Conservation (phyloP, 352 stramenopile genomes). For the Pilasporangium apinafurcum region DNA sequence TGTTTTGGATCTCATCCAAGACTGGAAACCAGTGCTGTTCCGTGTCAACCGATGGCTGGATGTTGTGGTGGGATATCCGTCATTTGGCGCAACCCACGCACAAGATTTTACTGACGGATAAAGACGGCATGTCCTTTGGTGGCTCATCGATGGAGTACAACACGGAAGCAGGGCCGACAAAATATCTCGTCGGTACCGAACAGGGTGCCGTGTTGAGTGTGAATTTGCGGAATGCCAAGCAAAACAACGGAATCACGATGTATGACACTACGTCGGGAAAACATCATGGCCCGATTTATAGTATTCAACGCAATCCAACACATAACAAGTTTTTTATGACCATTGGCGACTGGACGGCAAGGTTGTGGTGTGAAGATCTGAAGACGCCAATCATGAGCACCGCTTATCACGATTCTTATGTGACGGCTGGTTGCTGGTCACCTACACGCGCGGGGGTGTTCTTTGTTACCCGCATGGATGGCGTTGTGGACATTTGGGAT, state of each 20-base stretch:
- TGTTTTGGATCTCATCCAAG: conserved; percentile 96
- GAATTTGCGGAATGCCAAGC: conserved; percentile 94
- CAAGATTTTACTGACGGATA: conserved; percentile 68
- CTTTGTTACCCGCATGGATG: conserved; percentile 95
- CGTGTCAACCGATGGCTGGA: conserved; percentile 94
- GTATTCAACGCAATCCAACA: conserved; percentile 95
- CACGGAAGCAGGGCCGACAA: conserved; percentile 93
- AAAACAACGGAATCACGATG: conserved; percentile 96
- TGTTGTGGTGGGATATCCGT: conserved; percentile 90
- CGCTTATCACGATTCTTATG: conserved; percentile 94
- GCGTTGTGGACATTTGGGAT: conserved; percentile 97
- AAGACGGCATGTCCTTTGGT: conserved; percentile 86
- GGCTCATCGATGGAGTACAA: conserved; percentile 96
- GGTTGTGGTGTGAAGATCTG: conserved; percentile 95
- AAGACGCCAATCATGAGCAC: conserved; percentile 98
- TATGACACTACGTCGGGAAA: conserved; percentile 93
- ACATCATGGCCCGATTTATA: conserved; percentile 94
- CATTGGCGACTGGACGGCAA: conserved; percentile 95
- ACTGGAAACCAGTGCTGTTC: conserved; percentile 95
- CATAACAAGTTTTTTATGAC: conserved; percentile 98
- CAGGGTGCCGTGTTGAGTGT: conserved; percentile 94
- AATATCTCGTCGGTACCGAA: conserved; percentile 97
- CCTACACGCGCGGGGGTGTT: conserved; percentile 95
- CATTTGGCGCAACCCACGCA: conserved; percentile 82
- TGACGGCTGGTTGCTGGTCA: conserved; percentile 96